Conservation (phyloP, 495 filamentous ascomycete genomes). For the Physcia stellaris region DNA sequence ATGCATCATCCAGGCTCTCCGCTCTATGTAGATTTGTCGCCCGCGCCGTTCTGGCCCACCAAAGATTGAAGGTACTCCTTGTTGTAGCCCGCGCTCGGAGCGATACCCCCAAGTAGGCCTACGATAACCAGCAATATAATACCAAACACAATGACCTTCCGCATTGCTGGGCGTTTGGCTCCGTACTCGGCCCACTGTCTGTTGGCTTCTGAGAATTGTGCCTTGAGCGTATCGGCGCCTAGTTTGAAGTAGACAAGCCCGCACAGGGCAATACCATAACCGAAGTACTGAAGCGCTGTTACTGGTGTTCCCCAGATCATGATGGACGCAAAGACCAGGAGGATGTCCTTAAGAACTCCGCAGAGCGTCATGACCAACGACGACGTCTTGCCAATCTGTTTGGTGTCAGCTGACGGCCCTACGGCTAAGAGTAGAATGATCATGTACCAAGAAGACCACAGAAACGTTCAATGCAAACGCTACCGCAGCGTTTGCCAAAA, state of each 20-base stretch:
- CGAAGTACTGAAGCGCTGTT: slow-evolving; percentile 75
- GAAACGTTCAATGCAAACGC: slow-evolving; percentile 69
- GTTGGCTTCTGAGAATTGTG: slow-evolving; percentile 52
- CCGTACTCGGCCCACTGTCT: slow-evolving; percentile 82
- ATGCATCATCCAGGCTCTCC: too few relatives aligned
- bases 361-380: slow-evolving; percentile 93
- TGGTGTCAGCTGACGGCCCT: background rate
- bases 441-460: slow-evolving; percentile 57
- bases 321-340: slow-evolving; percentile 83
- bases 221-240: slow-evolving; percentile 70
- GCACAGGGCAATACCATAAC: slow-evolving; percentile 78
- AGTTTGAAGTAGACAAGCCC: slow-evolving; percentile 98
- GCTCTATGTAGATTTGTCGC: too few relatives aligned
- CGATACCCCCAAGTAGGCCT: slow-evolving; percentile 51
- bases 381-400: slow-evolving; percentile 90
- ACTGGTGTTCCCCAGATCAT: slow-evolving; percentile 78
- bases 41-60: background rate
- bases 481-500: slow-evolving; percentile 55
- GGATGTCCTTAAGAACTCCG: slow-evolving; percentile 96
- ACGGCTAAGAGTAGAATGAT: slow-evolving; percentile 22
- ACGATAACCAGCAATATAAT: slow-evolving; percentile 48
- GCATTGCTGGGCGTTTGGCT: slow-evolving; percentile 52
- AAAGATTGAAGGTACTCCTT: background rate
- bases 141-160: slow-evolving; percentile 60
- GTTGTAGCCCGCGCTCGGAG: slow-evolving; percentile 21